A percentile compares a stretch with the other conserved stretches of the same genome.
Evolutionary conservation across 2,329 filamentous ascomycete species (phyloP).

Genomic region (Escovopsis weberi): DNA sequence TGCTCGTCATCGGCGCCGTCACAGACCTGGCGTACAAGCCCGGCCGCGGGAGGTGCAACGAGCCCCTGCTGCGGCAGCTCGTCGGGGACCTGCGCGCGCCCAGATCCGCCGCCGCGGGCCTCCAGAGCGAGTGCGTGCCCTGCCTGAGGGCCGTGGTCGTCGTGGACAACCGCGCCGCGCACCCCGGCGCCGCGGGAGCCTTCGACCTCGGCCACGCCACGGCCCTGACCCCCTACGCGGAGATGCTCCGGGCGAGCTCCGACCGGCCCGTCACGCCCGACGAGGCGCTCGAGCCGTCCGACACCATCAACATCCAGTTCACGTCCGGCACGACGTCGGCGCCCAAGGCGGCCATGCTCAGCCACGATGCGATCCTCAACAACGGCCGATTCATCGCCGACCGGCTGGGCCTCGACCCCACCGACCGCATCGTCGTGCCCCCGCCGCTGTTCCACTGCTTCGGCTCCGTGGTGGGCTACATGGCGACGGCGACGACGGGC

Average conservation of each 20-base stretch:
- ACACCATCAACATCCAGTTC: slow-evolving; percentile 91
- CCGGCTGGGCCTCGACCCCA: slow-evolving; percentile 63
- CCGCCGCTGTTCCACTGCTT: slow-evolving; percentile 87
- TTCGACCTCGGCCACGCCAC: slow-evolving; percentile 29
- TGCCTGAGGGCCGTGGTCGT: slow-evolving; percentile 57
- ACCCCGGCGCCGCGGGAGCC: slow-evolving; percentile 21
- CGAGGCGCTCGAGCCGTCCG: slow-evolving; percentile 37
- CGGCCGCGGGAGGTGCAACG: slow-evolving; percentile 37
- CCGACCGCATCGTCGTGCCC: slow-evolving; percentile 70
- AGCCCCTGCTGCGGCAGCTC: slow-evolving; percentile 29
- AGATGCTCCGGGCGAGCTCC: slow-evolving; percentile 21
- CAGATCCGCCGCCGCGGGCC: slow-evolving; percentile 5
- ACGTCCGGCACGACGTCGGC: slow-evolving; percentile 86
- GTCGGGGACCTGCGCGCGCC: slow-evolving; percentile 22
- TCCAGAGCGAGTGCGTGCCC: slow-evolving; percentile 40
- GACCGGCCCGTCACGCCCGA: slow-evolving; percentile 26
- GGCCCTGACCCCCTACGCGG: slow-evolving; percentile 31
- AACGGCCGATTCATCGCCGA: slow-evolving; percentile 76
- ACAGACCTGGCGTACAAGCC: slow-evolving; percentile 64
- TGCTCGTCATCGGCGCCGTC: slow-evolving; percentile 75
- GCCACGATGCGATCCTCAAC: slow-evolving; percentile 77
- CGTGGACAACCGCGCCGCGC: slow-evolving; percentile 56
- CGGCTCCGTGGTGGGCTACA: slow-evolving; percentile 82
- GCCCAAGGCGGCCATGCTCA: slow-evolving; percentile 85
- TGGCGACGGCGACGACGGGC: slow-evolving; percentile 76